phyloP scores from a whole-genome alignment of 495 filamentous ascomycete genomes.

The Eremomyces bilateralis region DNA sequence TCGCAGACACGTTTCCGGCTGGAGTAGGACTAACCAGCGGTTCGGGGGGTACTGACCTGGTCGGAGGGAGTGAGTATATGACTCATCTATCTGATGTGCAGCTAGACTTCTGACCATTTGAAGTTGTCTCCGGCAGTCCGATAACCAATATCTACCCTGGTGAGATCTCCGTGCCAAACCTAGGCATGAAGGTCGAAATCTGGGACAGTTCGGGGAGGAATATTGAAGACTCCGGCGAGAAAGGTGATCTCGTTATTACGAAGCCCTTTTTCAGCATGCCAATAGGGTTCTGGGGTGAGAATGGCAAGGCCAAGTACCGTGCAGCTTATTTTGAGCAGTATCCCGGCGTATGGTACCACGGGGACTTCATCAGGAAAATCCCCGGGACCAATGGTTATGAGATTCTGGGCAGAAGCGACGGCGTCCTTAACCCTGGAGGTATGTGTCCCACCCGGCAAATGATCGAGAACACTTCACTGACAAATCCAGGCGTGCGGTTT shows the following conservation, averaged over 20 bases:
- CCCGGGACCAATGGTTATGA: constrained; percentile 50
- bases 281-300: constrained; percentile 62
- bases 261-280: constrained; percentile 80
- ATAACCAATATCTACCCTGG: too few relatives aligned
- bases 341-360: constrained; percentile 70
- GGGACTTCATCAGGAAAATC: constrained; percentile 71
- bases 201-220: constrained; percentile 40
- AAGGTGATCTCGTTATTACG: constrained; percentile 76
- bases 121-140: too few relatives aligned
- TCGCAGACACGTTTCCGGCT: constrained; percentile 58
- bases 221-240: constrained; percentile 34
- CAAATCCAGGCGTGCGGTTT: constrained; percentile 58
- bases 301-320: constrained; percentile 50
- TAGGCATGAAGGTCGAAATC: constrained; percentile 75
- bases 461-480: too few relatives aligned
- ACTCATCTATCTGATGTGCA: constrained; percentile 71
- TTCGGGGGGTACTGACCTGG: constrained; percentile 81
- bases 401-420: constrained; percentile 67
- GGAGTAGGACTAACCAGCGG: constrained; percentile 67
- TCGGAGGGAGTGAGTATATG: too few relatives aligned
- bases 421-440: constrained; percentile 64
- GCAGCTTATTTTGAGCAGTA: constrained; percentile 79
- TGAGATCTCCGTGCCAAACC: constrained; percentile 73
- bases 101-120: constrained; percentile 68
- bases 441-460: too few relatives aligned